Base-by-base conservation (phyloP, 2,329 filamentous ascomycete genomes). In the Botrytis porri region DNA sequence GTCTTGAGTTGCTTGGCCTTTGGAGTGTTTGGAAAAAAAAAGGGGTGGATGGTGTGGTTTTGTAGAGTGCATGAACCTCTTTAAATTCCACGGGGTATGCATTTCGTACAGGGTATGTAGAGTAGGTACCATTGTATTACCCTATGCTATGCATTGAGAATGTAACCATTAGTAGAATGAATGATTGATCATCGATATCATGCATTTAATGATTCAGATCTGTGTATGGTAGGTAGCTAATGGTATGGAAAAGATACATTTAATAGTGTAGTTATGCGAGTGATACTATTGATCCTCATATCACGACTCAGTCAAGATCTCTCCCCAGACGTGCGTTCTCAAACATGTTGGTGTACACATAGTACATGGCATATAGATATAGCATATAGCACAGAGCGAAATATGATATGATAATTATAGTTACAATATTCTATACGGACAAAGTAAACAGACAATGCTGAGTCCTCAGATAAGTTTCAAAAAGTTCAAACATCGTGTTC, bases 1-100 rank as follows among this genome's bases (percentile, higher is more conserved):
- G 59, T 37, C 32, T 39, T 25, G 12, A 12, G 35, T 16, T 39
- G 35, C 35, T 25, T 39, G 18, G 48, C n/a, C 14, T 54, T 54
- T 14, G 16, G n/a, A 14, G 1, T n/a, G 25, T 54, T 54, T 29
- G 12, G 51, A 22, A 32, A 61, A 14, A 32, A 20, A 41, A 41
- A 20, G 37, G 37, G 37, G 37, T 59, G n/a, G n/a, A n/a, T n/a
- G 57, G 57, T 60, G 37, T 63, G 61, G 4, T 62, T 41, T 62
- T 41, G 37, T 62, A 25, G 60, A 62, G 60, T 63, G 61, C 37
- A 63, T 41, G 61, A 63, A 41, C 37, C 39, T 63, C 60, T n/a
- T 29, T 8, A 54, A 29, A 54, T 54, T 54, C 51, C 51, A 54
- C 51, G n/a, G 8, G n/a, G n/a, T 37, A 61, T 61, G 59, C 32